Evolutionary conservation across 2,329 filamentous ascomycete genomes (phyloP).

Genomic region (Dendrostoma leiphaemia): DNA sequence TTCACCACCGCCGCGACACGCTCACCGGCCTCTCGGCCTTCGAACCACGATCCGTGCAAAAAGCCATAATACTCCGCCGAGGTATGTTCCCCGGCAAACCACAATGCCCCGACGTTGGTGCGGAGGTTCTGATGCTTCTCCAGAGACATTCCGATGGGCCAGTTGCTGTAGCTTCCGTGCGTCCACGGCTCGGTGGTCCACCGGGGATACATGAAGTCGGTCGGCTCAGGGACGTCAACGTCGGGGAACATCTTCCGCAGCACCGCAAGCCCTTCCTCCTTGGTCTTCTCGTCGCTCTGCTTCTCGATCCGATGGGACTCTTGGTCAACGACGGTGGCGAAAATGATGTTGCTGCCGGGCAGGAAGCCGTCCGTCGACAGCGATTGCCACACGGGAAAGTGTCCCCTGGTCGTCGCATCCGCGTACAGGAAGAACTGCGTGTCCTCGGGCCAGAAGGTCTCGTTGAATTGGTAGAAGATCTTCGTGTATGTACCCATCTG

Average conservation of each 20-base stretch:
- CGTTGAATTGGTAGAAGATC: slow-evolving; percentile 67
- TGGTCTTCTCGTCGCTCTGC: slow-evolving; percentile 57
- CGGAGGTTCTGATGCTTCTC: slow-evolving; percentile 67
- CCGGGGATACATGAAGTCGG: slow-evolving; percentile 58
- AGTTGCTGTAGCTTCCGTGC: slow-evolving; percentile 66
- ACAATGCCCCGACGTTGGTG: slow-evolving; percentile 60
- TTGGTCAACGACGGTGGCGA: slow-evolving; percentile 59
- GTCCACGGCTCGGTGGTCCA: slow-evolving; percentile 49
- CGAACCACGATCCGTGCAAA: slow-evolving; percentile 60
- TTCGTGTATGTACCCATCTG: slow-evolving; percentile 73
- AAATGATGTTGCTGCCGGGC: slow-evolving; percentile 61
- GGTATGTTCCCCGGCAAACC: slow-evolving; percentile 65
- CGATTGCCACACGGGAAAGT: slow-evolving; percentile 62
- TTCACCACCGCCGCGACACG: slow-evolving; percentile 38
- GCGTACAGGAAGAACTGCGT: slow-evolving; percentile 46
- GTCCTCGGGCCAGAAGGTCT: slow-evolving; percentile 59
- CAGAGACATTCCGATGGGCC: slow-evolving; percentile 61
- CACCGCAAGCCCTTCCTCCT: slow-evolving; percentile 54
- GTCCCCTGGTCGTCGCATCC: slow-evolving; percentile 38
- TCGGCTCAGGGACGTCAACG: slow-evolving; percentile 55
- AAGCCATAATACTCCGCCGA: slow-evolving; percentile 65
- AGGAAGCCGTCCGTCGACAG: slow-evolving; percentile 56
- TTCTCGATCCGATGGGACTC: slow-evolving; percentile 58
- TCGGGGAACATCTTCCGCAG: slow-evolving; percentile 61
- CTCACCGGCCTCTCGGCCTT: slow-evolving; percentile 49